Base-by-base conservation (phyloP, 768 basidiomycete genomes). In the Pleurotus cornucopiae region DNA sequence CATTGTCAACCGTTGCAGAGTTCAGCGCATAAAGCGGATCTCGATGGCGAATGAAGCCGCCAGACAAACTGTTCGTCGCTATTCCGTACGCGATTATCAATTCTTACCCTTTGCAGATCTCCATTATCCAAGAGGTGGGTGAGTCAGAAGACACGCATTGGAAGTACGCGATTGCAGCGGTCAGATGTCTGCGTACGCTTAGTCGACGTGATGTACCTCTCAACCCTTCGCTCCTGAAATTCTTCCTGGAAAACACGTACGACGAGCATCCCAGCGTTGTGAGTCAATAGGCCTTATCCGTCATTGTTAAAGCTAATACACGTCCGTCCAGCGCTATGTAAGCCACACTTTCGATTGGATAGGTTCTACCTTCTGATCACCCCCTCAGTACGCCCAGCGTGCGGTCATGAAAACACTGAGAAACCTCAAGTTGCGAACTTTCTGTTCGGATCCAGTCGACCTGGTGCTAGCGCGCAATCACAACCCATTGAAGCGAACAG, bases 351-450 rank as follows among this genome's bases (percentile, higher is more conserved):
- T 57, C 46, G 23, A 52, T 40, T 3, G 23, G 30, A 45, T 56
- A 20, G 52, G 30, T 40, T 51, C 39, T 49, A 20, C 44, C 37
- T 25, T 57, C 49, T 61, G 37, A 51, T 48, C 4, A 12, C 21
- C 46, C 43, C 37, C 11, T 45, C 30, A 89, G 86, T 87, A 87
- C 73, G 78, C 84, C 2, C 84, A 86, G 66, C 79, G 88, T 58
- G 88, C 86, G 1, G 70, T 90, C 11, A 88, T 91, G 77, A 93
- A 93, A 67, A 78, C 82, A 25, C 74, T 87, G 5, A 83, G 88
- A 54, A 84, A 85, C 66, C 76, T 94, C 71, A 94, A 94, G 70
- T 64, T 95, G n/a, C 81, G 91, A 44, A 88, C 91, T 1, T 80
- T 84, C 48, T 84, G 83, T 58, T 69, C 66, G 1, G 73, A 75